Percentiles rank a stretch among this genome's conserved stretches.
Conservation (phyloP, 2,329 filamentous ascomycete species). For the Zasmidium citrigriseum region DNA sequence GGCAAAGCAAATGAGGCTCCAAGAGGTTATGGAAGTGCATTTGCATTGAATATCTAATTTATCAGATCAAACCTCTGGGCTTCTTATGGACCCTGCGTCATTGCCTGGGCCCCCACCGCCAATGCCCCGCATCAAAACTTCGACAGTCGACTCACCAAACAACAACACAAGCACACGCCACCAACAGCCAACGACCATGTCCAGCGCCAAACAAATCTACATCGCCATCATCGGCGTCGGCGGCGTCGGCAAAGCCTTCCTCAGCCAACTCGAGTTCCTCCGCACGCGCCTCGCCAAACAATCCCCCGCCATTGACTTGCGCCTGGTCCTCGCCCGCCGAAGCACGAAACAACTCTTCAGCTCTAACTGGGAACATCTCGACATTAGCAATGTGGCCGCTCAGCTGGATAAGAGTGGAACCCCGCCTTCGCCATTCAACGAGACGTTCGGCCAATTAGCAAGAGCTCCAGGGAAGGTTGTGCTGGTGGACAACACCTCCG, state of each 20-base stretch:
- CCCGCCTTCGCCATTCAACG: slow-evolving; percentile 65
- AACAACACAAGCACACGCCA: not conserved
- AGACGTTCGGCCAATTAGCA: slow-evolving; percentile 76
- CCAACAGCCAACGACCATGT: not conserved
- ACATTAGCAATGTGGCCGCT: slow-evolving; percentile 60
- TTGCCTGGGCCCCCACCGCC: too few species aligned
- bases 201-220: slow-evolving; percentile 35
- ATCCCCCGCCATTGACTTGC: slow-evolving; percentile 64
- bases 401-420: slow-evolving; percentile 65
- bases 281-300: slow-evolving; percentile 58
- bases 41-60: too few species aligned
- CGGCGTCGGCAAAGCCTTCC: slow-evolving; percentile 89
- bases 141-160: not conserved
- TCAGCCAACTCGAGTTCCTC: slow-evolving; percentile 74
- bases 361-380: slow-evolving; percentile 68
- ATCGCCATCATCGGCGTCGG: slow-evolving; percentile 66
- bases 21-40: too few species aligned
- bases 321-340: slow-evolving; percentile 81
- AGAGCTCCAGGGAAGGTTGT: slow-evolving; percentile 76
- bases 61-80: too few species aligned
- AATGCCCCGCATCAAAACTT: too few species aligned
- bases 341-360: slow-evolving; percentile 81
- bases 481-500: slow-evolving; percentile 94
- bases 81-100: too few species aligned
- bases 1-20: too few species aligned